Conservation (phyloP, 2,329 filamentous ascomycete genomes). For the Alternaria arborescens region DNA sequence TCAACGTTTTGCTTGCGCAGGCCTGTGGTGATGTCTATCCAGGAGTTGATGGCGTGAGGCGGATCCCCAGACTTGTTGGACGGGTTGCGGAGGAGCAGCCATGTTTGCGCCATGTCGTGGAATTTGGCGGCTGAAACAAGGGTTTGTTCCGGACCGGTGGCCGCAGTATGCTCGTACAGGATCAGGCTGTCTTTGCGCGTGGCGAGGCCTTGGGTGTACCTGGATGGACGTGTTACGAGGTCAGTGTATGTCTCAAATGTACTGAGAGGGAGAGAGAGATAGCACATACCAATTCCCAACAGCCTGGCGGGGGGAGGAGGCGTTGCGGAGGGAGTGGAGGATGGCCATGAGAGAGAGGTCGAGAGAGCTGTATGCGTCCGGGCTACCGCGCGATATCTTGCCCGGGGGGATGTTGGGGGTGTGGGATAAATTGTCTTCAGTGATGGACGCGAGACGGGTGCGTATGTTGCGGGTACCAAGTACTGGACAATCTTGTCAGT, state of each 20-base stretch:
- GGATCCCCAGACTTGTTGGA: not conserved
- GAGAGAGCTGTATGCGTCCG: not conserved
- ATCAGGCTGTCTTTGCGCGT: not conserved
- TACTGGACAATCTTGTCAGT: not conserved
- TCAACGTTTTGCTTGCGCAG: not conserved
- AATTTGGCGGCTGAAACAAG: not conserved
- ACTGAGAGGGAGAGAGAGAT: not conserved
- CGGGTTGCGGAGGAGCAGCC: not conserved
- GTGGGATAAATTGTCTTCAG: not conserved
- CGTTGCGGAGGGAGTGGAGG: not conserved
- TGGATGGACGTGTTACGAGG: not conserved
- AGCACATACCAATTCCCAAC: constrained; percentile 4
- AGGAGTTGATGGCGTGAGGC: not conserved
- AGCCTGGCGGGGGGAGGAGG: not conserved
- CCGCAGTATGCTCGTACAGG: constrained; percentile 3
- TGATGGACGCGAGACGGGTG: constrained; percentile 6
- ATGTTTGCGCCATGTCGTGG: not conserved
- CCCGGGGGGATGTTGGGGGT: not conserved
- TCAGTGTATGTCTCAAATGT: not conserved
- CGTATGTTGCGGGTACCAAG: constrained; percentile 7
- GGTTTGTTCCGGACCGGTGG: not conserved
- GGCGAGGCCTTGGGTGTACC: constrained; percentile 10
- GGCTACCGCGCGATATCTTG: not conserved
- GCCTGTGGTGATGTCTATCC: not conserved
- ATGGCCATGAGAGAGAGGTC: constrained; percentile 13